Evolutionary conservation across 352 stramenopile genomes (phyloP).

Genomic region (Thalassiosira hispida): DNA sequence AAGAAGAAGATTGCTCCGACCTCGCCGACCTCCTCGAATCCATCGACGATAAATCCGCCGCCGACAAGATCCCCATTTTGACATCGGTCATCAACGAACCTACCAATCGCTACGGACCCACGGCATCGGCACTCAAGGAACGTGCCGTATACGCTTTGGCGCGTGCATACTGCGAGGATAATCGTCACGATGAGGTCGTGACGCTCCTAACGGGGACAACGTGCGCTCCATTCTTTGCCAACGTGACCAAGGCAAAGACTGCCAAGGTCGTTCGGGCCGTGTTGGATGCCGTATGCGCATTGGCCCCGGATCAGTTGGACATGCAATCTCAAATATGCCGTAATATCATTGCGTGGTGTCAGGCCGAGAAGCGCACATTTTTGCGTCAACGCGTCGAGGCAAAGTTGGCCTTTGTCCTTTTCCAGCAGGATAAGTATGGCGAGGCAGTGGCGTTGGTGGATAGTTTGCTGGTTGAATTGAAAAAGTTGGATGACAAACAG

Average conservation of each 20-base stretch:
- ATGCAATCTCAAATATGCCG: constrained; percentile 96
- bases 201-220: constrained; percentile 89
- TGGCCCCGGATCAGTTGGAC: constrained; percentile 89
- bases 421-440: constrained; percentile 86
- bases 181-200: constrained; percentile 80
- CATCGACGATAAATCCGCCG: constrained; percentile 33
- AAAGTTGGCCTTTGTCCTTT: constrained; percentile 88
- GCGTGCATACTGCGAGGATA: constrained; percentile 90
- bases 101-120: constrained; percentile 55
- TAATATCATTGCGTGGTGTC: constrained; percentile 92
- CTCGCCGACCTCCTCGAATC: constrained; percentile 67
- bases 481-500: constrained; percentile 99
- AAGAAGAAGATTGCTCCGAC: constrained; percentile 78
- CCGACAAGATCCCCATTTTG: constrained; percentile 55
- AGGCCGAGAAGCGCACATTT: constrained; percentile 90
- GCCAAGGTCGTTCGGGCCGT: constrained; percentile 98
- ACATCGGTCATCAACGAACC: constrained; percentile 48
- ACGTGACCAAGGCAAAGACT: constrained; percentile 96
- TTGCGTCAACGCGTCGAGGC: constrained; percentile 97
- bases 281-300: constrained; percentile 96
- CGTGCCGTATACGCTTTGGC: constrained; percentile 94
- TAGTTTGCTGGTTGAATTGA: constrained; percentile 94
- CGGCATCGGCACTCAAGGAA: constrained; percentile 89
- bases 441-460: constrained; percentile 93
- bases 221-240: constrained; percentile 92